Evolutionary conservation across 2,329 filamentous ascomycete genomes (phyloP).

Genomic region (Aspergillaceae sp.): DNA sequence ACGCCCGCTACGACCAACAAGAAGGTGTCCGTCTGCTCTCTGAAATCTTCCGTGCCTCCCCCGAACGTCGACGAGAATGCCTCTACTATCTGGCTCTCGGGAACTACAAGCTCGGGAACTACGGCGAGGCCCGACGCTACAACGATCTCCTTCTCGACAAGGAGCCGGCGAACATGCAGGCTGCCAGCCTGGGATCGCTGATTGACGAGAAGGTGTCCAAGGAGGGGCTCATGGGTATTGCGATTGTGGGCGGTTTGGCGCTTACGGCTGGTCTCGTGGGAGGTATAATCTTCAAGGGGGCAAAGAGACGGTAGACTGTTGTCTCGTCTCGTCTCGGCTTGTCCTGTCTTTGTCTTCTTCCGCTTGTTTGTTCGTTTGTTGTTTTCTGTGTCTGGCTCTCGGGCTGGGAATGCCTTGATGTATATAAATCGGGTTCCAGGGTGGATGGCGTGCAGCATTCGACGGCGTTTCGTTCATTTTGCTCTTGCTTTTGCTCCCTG

Average conservation of each 20-base stretch:
- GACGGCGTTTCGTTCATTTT: background rate
- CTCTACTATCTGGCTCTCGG: conserved; percentile 96
- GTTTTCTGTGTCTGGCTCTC: background rate
- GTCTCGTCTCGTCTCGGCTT: background rate
- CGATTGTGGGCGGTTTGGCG: conserved; percentile 86
- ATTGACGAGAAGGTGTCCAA: conserved; percentile 95
- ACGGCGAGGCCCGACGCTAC: conserved; percentile 86
- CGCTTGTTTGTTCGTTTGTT: too few species aligned
- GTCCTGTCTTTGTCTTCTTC: background rate
- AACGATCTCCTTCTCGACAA: conserved; percentile 87
- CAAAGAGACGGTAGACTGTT: conserved; percentile 48
- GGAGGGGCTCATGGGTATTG: conserved; percentile 88
- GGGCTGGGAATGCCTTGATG: background rate
- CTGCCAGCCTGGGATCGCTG: conserved; percentile 70
- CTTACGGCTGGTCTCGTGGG: conserved; percentile 90
- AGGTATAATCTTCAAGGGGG: conserved; percentile 71
- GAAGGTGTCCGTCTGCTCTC: conserved; percentile 86
- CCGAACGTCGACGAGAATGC: conserved; percentile 90
- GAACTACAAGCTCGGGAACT: conserved; percentile 98
- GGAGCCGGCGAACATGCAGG: conserved; percentile 86
- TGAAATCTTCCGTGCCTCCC: conserved; percentile 90
- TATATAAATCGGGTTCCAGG: background rate
- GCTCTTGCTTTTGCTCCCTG: too few species aligned
- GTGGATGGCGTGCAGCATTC: background rate
- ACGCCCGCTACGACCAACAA: conserved; percentile 75